Percentiles rank a stretch among this genome's conserved stretches.
Evolutionary conservation across 1,139 yeast species (phyloP).

Genomic region (Protomyces inundatus): DNA sequence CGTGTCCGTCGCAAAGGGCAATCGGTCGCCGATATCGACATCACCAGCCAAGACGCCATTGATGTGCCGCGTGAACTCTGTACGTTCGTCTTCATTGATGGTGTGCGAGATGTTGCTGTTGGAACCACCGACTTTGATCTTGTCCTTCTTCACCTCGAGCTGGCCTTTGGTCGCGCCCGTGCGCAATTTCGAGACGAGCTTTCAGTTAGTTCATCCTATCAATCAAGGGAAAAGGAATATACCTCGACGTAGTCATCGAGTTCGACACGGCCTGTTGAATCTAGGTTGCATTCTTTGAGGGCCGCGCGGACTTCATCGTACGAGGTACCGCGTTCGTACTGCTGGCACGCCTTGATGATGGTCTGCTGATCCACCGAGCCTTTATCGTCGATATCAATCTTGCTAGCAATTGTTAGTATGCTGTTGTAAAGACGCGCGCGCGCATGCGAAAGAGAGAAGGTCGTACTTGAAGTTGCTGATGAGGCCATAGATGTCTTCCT

Average conservation of each 20-base stretch:
- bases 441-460: conserved; percentile 81
- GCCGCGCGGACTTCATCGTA: conserved; percentile 95
- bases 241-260: conserved; percentile 92
- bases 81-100: conserved; percentile 92
- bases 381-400: conserved; percentile 79
- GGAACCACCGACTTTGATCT: conserved; percentile 72
- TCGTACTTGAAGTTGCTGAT: conserved; percentile 73
- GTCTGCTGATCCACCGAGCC: conserved; percentile 96
- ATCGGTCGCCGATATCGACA: conserved; percentile 69
- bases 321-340: conserved; percentile 62
- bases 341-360: conserved; percentile 76
- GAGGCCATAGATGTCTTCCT: conserved; percentile 75
- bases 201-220: background rate
- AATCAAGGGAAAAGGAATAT: conserved; percentile 30
- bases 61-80: conserved; percentile 93
- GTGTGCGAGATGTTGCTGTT: conserved; percentile 94
- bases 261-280: conserved; percentile 95
- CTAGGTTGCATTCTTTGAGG: conserved; percentile 81
- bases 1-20: conserved; percentile 90
- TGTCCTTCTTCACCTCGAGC: conserved; percentile 26
- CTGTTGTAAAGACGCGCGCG: conserved; percentile 85
- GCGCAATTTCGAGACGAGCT: conserved; percentile 19
- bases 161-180: conserved; percentile 10
- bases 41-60: conserved; percentile 91
- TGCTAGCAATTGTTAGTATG: conserved; percentile 62